A percentile compares a stretch with the other conserved stretches of the same genome.
Evolutionary conservation across 129 eudicot species (phyloP).

Genomic region (Deinandra increscens): DNA sequence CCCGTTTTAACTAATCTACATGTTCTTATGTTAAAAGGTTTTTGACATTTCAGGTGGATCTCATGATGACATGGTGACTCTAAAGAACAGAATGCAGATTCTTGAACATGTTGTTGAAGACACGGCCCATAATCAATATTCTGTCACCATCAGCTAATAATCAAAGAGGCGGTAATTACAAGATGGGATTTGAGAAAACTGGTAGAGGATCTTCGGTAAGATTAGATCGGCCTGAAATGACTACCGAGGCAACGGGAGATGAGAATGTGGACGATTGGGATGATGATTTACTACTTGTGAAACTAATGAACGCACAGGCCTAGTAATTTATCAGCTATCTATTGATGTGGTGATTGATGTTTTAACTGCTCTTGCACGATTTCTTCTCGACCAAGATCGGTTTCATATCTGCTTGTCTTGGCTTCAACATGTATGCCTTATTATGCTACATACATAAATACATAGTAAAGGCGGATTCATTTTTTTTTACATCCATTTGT

Average conservation of each 20-base stretch:
- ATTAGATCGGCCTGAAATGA: conserved; percentile 71
- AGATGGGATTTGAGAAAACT: conserved; percentile 72
- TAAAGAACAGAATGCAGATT: conserved; percentile 87
- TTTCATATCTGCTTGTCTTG: conserved; percentile 76
- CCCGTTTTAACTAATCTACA: too few species aligned
- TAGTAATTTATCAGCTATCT: conserved; percentile 79
- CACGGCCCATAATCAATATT: conserved; percentile 95
- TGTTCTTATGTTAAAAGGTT: conserved; percentile 10
- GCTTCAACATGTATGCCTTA: too few species aligned
- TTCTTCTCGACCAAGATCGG: conserved; percentile 70
- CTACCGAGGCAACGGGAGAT: conserved; percentile 74
- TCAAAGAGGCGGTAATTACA: conserved; percentile 61
- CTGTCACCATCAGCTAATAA: conserved; percentile 59
- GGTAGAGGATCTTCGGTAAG: conserved; percentile 77
- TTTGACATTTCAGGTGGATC: conserved; percentile 70
- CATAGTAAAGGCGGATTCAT: too few species aligned
- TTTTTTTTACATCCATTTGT: too few species aligned
- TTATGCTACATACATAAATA: too few species aligned
- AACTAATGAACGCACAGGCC: conserved; percentile 91
- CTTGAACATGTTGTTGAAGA: conserved; percentile 96
- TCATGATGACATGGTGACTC: conserved; percentile 86
- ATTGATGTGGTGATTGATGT: conserved; percentile 70
- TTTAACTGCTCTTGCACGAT: conserved; percentile 74
- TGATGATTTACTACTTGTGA: conserved; percentile 86
- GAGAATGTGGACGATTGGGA: conserved; percentile 74